Evolutionary conservation across 2,329 filamentous ascomycete genomes (phyloP), one percentile per base, ranked within the genome.

Genomic region (Fusarium camptoceras): DNA sequence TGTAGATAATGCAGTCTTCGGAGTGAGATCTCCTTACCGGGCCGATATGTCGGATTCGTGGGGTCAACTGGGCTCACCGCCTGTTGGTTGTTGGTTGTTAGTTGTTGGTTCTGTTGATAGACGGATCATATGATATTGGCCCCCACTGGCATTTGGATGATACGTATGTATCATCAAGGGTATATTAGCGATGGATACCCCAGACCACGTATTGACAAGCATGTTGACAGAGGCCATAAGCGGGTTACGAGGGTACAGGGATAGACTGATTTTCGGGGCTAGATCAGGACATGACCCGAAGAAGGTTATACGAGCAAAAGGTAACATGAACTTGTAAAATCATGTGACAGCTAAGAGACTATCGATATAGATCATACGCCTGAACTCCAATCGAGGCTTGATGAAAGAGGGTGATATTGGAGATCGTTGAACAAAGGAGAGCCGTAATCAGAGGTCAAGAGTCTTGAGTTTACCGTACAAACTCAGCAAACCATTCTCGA

Each of bases 401-500:
- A n/a, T 7, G 10, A 37, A 37, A 43, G 16, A 43, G 22, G 10
- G 16, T 18, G 20, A 15, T 31, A 16, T 14, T 14, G 18, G 12
- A 10, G 2, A 16, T 16, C 8, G 34, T 16, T 24, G 3, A 10
- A 39, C n/a, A 9, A 20, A 53, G 9, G 20, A 3, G 7, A 5
- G 14, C 10, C 11, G 18, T 41, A 65, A 10, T 22, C 44, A 1
- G 55, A 37, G 31, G 8, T 12, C 14, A 15, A 16, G 24, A 2
- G 28, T 27, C 20, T 55, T 60, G 7, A 66, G n/a, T 22, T 15
- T 27, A 10, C 55, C 55, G 18, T 50, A 43, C 6, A 66, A 43
- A 27, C 43, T 55, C 6, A 66, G 15, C 9, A 66, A 44, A 11
- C 42, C 31, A 8, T 61, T 66, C 22, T 61, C 47, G 15, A 66